Percentiles rank a stretch among this genome's conserved stretches.
Conservation (phyloP, 2,329 filamentous ascomycete species). For the Metarhizium anisopliae region DNA sequence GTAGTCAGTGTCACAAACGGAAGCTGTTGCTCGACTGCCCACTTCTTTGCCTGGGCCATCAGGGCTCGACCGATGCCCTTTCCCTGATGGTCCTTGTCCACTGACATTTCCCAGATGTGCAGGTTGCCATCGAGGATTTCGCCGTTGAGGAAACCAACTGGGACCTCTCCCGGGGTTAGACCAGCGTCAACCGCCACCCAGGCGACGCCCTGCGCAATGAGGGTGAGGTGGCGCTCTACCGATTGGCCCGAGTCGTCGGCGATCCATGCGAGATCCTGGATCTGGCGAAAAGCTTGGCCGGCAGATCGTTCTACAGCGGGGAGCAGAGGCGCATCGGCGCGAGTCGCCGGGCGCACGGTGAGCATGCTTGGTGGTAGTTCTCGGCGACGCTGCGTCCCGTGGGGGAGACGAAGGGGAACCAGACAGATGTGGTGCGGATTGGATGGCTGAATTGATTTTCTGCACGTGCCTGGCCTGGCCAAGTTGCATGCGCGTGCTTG, state of each 20-base stretch:
- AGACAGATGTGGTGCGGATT: too few relatives aligned
- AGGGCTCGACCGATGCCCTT: slow-evolving; percentile 7
- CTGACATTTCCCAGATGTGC: slow-evolving; percentile 11
- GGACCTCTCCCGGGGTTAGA: not conserved
- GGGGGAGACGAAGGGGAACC: too few relatives aligned
- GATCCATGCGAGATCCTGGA: slow-evolving; percentile 7
- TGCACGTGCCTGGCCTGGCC: too few relatives aligned
- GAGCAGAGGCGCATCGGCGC: slow-evolving; percentile 4
- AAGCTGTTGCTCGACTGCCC: not conserved
- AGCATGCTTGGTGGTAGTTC: not conserved
- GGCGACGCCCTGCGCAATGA: slow-evolving; percentile 5
- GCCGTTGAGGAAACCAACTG: slow-evolving; percentile 9
- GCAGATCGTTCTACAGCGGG: slow-evolving; percentile 7
- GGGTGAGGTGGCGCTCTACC: slow-evolving; percentile 4
- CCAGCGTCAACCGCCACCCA: slow-evolving; percentile 5
- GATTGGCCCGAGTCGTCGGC: slow-evolving; percentile 7
- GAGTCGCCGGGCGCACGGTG: slow-evolving; percentile 3
- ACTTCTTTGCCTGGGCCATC: not conserved
- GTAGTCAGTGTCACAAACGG: slow-evolving; percentile 7
- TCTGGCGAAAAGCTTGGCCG: slow-evolving; percentile 5
- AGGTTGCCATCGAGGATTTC: slow-evolving; percentile 4
- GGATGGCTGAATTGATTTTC: too few relatives aligned
- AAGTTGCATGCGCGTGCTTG: too few relatives aligned
- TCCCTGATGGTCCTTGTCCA: slow-evolving; percentile 2
- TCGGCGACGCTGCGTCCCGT: too few relatives aligned